Conservation (phyloP, 305 asterid species). For the Fraxinus albicans region DNA sequence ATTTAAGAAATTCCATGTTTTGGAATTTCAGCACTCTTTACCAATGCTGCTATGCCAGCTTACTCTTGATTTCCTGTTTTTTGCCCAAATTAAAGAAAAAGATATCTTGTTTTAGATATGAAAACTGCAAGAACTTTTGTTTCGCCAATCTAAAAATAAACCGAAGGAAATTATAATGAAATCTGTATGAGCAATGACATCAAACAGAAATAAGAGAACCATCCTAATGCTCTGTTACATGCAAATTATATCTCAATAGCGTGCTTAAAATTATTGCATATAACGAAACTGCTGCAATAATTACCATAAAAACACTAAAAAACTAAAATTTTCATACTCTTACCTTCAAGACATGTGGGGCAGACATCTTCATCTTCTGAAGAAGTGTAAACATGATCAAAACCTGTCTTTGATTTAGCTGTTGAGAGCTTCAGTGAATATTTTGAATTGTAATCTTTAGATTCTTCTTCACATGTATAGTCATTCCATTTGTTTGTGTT, state of each 20-base stretch:
- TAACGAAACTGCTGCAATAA: not conserved
- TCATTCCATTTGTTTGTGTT: conserved; percentile 69
- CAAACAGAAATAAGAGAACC: not conserved
- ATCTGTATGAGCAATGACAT: not conserved
- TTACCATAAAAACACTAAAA: not conserved
- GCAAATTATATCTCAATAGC: not conserved
- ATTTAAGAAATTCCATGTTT: not conserved
- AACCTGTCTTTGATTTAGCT: conserved; percentile 57
- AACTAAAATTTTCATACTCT: not conserved
- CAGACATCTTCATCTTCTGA: conserved; percentile 90
- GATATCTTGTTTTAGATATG: not conserved
- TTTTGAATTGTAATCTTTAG: conserved; percentile 64
- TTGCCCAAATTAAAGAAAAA: not conserved
- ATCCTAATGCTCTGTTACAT: not conserved
- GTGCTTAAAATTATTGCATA: not conserved
- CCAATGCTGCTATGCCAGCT: not conserved
- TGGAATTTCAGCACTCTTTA: not conserved
- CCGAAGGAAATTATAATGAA: not conserved
- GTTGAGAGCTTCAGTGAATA: conserved; percentile 58
- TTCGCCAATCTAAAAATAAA: not conserved
- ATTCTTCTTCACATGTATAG: conserved; percentile 55
- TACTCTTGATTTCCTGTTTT: not conserved
- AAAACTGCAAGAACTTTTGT: not conserved
- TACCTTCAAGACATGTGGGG: conserved; percentile 95
- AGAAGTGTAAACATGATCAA: conserved; percentile 67